These are phyloP conservation scores for Saccharomycopsis sp. DNA, from an alignment of 805 yeast species.

Conservation along the genomic window DNA sequence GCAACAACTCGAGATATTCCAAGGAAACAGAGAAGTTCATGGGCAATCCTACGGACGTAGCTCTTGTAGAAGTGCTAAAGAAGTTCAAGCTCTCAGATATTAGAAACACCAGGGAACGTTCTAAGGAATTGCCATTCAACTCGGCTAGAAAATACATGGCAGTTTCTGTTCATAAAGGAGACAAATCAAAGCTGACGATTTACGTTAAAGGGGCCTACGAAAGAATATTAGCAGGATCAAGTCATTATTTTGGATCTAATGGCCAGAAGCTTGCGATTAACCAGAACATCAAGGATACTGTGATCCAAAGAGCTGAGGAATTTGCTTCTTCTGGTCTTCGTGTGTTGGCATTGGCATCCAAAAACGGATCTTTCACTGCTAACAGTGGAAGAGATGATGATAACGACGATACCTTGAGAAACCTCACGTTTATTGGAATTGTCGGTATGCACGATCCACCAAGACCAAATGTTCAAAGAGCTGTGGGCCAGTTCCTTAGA, in stretches of 20 bases:
- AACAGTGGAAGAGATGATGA: constrained; percentile 22
- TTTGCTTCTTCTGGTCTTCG: constrained; percentile 83
- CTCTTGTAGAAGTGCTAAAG: constrained; percentile 67
- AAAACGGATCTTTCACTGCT: constrained; percentile 30
- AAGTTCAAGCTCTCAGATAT: constrained; percentile 67
- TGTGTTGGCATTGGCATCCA: constrained; percentile 72
- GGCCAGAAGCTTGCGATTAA: constrained; percentile 40
- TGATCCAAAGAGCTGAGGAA: constrained; percentile 50
- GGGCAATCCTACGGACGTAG: constrained; percentile 95
- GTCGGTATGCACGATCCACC: constrained; percentile 99
- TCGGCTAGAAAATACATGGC: constrained; percentile 89
- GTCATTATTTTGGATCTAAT: background rate
- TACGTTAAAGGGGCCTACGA: constrained; percentile 91
- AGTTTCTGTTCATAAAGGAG: constrained; percentile 55
- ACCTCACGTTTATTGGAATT: constrained; percentile 74
- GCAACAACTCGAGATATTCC: constrained; percentile 70
- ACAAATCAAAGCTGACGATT: constrained; percentile 47
- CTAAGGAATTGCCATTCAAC: constrained; percentile 76
- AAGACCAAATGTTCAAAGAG: constrained; percentile 71
- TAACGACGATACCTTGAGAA: constrained; percentile 40
- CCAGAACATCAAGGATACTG: constrained; percentile 35
- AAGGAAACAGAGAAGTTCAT: constrained; percentile 60
- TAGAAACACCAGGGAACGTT: constrained; percentile 53
- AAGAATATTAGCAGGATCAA: constrained; percentile 44
- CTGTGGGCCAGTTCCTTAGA: constrained; percentile 68